phyloP scores from a whole-genome alignment of 1,284 basidiomycete genomes.

The Sphagnurus paluster region DNA sequence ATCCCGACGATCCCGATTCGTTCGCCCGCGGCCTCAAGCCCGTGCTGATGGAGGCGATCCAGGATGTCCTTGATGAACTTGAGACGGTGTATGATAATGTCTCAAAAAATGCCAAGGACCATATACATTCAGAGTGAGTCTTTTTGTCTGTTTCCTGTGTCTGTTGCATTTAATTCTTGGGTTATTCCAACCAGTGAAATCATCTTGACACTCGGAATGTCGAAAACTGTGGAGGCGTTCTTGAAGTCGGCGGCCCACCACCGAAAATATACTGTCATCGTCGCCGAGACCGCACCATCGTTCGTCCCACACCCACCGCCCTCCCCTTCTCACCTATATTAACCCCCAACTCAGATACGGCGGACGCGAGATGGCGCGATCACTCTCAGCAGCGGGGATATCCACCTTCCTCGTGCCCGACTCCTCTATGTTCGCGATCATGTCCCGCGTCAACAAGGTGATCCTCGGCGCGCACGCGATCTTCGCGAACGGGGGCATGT shows the following conservation, averaged over 20 bases:
- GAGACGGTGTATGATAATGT: slow-evolving; percentile 96
- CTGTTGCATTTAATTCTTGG: slow-evolving; percentile 2
- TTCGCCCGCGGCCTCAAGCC: slow-evolving; percentile 73
- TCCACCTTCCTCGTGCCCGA: slow-evolving; percentile 96
- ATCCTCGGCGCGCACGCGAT: slow-evolving; percentile 92
- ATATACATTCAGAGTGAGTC: slow-evolving; percentile 93
- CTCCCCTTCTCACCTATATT: slow-evolving; percentile 8
- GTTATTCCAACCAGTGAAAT: slow-evolving; percentile 77
- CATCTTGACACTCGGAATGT: slow-evolving; percentile 94
- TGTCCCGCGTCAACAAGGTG: slow-evolving; percentile 97
- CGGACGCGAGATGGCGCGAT: slow-evolving; percentile 84
- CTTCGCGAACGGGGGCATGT: slow-evolving; percentile 94
- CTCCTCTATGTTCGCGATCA: slow-evolving; percentile 91
- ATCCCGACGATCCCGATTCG: slow-evolving; percentile 71
- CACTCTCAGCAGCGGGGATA: slow-evolving; percentile 78
- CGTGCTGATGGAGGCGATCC: slow-evolving; percentile 87
- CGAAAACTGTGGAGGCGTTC: slow-evolving; percentile 92
- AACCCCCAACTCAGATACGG: slow-evolving; percentile 57
- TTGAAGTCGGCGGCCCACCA: slow-evolving; percentile 88
- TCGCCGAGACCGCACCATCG: slow-evolving; percentile 93
- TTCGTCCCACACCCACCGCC: slow-evolving; percentile 40
- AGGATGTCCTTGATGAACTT: slow-evolving; percentile 93
- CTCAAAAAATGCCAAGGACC: slow-evolving; percentile 92
- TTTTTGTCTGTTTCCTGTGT: background rate
- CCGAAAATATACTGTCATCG: slow-evolving; percentile 94